Evolutionary conservation across 306 rosid genomes (phyloP).

Genomic region (Glycine latifolia): DNA sequence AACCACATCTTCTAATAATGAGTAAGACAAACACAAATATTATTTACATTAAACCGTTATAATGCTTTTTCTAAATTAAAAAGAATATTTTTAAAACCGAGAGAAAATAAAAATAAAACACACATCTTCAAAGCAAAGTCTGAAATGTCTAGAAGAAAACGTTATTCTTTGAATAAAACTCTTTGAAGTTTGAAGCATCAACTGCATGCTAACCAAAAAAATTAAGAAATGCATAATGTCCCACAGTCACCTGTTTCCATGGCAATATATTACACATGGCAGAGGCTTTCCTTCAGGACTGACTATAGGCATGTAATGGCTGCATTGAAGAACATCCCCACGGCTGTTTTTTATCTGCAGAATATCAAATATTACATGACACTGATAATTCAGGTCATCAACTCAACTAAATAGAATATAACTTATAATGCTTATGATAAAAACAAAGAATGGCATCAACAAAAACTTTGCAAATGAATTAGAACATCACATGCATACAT

Average conservation of each 20-base stretch:
- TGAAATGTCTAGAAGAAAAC: neutral
- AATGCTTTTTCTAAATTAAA: neutral
- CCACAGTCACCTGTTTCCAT: conserved; percentile 91
- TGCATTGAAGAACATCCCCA: conserved; percentile 87
- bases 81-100: neutral
- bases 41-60: conserved; percentile 10
- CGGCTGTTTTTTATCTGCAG: conserved; percentile 86
- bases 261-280: conserved; percentile 97
- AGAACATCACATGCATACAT: neutral
- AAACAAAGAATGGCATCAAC: conserved; percentile 23
- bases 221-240: conserved; percentile 2
- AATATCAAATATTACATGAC: conserved; percentile 40
- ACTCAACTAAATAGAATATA: neutral
- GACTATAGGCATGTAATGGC: conserved; percentile 90
- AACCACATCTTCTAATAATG: neutral
- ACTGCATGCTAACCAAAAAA: neutral
- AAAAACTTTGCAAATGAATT: conserved; percentile 2
- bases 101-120: neutral
- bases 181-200: conserved; percentile 21
- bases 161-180: neutral
- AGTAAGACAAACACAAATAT: neutral
- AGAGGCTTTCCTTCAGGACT: conserved; percentile 90
- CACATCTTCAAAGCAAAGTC: conserved; percentile 1
- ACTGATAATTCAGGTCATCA: conserved; percentile 24
- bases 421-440: neutral